Evolutionary conservation across 805 yeast genomes (phyloP).

Genomic region (Deakozyma indianensis): DNA sequence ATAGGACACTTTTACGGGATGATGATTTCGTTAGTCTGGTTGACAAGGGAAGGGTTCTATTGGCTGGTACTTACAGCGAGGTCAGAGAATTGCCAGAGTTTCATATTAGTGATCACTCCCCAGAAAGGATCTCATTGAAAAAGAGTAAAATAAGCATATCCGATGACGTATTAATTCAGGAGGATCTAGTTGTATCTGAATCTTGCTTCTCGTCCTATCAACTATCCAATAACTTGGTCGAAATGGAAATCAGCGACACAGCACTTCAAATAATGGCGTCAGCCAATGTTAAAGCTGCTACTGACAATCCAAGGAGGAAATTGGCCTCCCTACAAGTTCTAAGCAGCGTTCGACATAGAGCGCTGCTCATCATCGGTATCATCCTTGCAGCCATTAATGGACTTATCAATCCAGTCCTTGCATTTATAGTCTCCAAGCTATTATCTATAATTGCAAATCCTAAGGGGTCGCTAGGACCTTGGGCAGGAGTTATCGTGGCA

Average conservation of each 20-base stretch:
- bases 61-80: slow-evolving; percentile 5
- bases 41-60: slow-evolving; percentile 39
- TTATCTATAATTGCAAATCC: slow-evolving; percentile 36
- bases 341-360: slow-evolving; percentile 9
- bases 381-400: slow-evolving; percentile 42
- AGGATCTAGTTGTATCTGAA: neutral
- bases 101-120: neutral
- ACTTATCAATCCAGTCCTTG: slow-evolving; percentile 57
- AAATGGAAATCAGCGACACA: neutral
- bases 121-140: neutral
- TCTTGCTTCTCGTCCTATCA: neutral
- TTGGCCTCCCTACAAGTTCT: neutral
- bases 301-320: neutral
- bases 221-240: neutral
- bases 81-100: neutral
- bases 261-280: neutral
- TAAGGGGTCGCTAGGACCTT: slow-evolving; percentile 24
- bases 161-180: neutral
- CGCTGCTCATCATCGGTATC: slow-evolving; percentile 33
- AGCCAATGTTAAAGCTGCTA: neutral
- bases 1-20: slow-evolving; percentile 37
- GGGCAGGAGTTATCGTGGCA: slow-evolving; percentile 55
- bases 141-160: neutral
- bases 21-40: slow-evolving; percentile 48
- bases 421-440: slow-evolving; percentile 60